A percentile compares a stretch with the other conserved stretches of the same genome.
Evolutionary conservation across 2,329 filamentous ascomycete genomes (phyloP).

Genomic region (Plenodomus tracheiphilus): DNA sequence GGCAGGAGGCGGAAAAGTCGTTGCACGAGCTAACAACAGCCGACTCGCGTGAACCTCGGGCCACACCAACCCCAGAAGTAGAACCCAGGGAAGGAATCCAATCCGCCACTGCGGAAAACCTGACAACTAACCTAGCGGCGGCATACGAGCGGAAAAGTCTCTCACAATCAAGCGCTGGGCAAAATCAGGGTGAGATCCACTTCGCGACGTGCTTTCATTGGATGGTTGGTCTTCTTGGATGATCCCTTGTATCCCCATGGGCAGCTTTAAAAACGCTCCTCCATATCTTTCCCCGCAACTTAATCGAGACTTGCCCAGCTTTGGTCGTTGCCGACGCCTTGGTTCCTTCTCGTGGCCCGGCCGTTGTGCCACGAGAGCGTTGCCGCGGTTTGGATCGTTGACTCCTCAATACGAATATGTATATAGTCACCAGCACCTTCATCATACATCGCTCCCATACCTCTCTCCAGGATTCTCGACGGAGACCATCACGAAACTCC

Average conservation of each 20-base stretch:
- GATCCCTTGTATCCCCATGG: conserved; percentile 23
- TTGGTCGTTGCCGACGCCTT: conserved; percentile 14
- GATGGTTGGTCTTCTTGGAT: conserved; percentile 4
- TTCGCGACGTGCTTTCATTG: conserved; percentile 8
- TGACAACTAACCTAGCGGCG: conserved; percentile 15
- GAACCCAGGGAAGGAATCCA: conserved; percentile 2
- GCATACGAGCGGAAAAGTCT: conserved; percentile 20
- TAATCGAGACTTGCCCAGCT: conserved; percentile 13
- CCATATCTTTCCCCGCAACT: conserved; percentile 24
- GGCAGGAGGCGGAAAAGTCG: background rate
- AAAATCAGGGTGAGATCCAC: no score
- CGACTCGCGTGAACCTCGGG: background rate
- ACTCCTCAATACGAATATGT: background rate
- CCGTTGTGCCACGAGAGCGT: conserved; percentile 5
- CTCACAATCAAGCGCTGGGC: conserved; percentile 2
- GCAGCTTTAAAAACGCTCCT: conserved; percentile 2
- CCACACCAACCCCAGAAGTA: background rate
- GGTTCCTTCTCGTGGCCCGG: conserved; percentile 13
- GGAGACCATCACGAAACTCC: background rate
- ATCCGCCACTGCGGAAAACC: background rate
- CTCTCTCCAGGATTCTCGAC: no score
- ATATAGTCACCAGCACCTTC: conserved; percentile 13
- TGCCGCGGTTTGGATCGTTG: background rate
- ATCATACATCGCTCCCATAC: no score
- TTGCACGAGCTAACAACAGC: conserved; percentile 1